Base-by-base conservation (phyloP, 129 eudicot species). In the Artemisia annua region DNA sequence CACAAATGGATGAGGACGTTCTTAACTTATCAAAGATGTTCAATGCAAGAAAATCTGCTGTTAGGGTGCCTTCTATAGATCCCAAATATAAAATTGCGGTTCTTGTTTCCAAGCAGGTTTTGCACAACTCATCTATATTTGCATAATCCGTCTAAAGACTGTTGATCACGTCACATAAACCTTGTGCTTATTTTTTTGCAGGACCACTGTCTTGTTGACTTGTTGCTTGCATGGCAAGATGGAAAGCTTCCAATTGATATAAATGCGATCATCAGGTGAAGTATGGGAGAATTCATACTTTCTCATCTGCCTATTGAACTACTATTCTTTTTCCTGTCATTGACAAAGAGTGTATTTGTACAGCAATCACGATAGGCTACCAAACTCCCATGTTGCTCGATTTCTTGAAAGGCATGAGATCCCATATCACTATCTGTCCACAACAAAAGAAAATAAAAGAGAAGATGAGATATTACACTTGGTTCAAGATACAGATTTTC, bases 121-220 rank as follows among this genome's bases (percentile, higher is more conserved):
- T 14, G 17, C 48, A 57, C 50, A 18, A 51, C 51, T 44, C 14
- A 26, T 7, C 32, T 1, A 26, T 66, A 26, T 66, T 28, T 24
- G 58, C 20, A 48, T 30, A 18, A 56, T 56, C 22, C 22, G 20
- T 18, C 7, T 17, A 11, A 20, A 19, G 18, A 58, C 6, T 61
- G 17, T 28, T 9, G 15, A 14, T 24, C 30, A 28, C n/a, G 44
- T 51, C 43, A 9, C 32, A 30, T 20, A 17, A 59, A 46, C 61
- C 50, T 48, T 30, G 30, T 73, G 52, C 50, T 48, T 35, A 15
- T 43, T 15, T 64, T 84, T 55, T 73, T 73, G 55, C 71, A 92
- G 98, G 96, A 92, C 73, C 98, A 92, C 76, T 92, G 98, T 73
- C 98, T 94, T 71, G 96, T 94, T 75, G 97, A 94, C 75, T 63